phyloP scores from a whole-genome alignment of 208 protist genomes.

The Zelonia costaricensis region DNA sequence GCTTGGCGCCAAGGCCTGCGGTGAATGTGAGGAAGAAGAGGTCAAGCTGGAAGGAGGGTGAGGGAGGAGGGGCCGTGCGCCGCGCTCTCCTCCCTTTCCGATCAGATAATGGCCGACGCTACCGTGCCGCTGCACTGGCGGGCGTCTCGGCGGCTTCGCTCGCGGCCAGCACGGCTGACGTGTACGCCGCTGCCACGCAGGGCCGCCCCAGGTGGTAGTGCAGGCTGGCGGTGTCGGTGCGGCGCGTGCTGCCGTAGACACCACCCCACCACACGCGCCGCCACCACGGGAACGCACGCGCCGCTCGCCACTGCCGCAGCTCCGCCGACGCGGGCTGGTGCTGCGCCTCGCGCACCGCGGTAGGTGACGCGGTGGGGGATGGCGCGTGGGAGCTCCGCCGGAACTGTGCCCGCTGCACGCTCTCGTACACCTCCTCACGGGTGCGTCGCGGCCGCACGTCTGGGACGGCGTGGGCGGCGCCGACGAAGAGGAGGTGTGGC shows the following conservation, averaged over 20 bases:
- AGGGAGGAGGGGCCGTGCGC: not conserved
- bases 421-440: constrained; percentile 38
- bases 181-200: constrained; percentile 27
- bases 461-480: constrained; percentile 29
- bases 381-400: not conserved
- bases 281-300: constrained; percentile 35
- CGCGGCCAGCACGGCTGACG: constrained; percentile 15
- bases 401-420: constrained; percentile 47
- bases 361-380: not conserved
- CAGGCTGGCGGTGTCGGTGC: constrained; percentile 24
- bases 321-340: not conserved
- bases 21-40: not conserved
- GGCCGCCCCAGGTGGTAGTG: constrained; percentile 42
- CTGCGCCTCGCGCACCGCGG: not conserved
- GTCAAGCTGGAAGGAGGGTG: too few species aligned
- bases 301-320: constrained; percentile 16
- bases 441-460: constrained; percentile 40
- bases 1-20: not conserved
- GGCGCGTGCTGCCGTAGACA: constrained; percentile 42
- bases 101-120: too few species aligned
- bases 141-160: constrained; percentile 14
- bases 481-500: constrained; percentile 54
- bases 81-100: not conserved
- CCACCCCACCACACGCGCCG: constrained; percentile 55
- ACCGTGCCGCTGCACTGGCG: not conserved